Base-by-base conservation (phyloP, 371 early-diverging fungal genomes). In the Mortierella sp. region DNA sequence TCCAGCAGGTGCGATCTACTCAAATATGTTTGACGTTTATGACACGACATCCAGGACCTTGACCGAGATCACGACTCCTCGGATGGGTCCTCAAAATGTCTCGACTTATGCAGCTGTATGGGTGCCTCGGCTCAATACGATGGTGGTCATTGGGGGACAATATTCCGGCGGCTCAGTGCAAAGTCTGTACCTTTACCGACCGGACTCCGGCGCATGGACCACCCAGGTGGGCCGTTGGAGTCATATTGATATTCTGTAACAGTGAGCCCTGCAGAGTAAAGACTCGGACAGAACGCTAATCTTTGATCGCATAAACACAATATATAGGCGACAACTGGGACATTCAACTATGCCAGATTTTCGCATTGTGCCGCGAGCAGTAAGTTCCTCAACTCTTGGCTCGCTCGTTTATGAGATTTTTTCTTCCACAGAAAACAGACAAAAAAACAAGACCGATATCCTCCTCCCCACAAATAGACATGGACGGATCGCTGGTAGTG, bases 311-410 rank as follows among this genome's bases (percentile, higher is more conserved):
- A 44, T 19, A 3, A 19, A 14, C 23, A 31, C 23, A 34, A 63
- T 23, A 17, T 31, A 24, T 53, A 73, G 75, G 48, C 60, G 7
- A 73, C 75, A 4, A 73, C 31, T 19, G 75, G 75, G 2, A 3
- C 68, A 6, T 73, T 68, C 46, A 54, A 42, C 46, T 62, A 63
- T 21, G 48, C 30, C n/a, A 37, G 59, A 14, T n/a, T 2, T 3
- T 58, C 68, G 15, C 49, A 56, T 23, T 73, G 75, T 47, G 68
- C 75, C 17, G 75, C 75, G 8, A 55, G 47, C 43, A 73, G 75
- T 73, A 73, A 64, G 75, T 51, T 8, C 14, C 11, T 34, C 37
- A 14, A 14, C 37, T 11, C 4, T 34, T 23, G 17, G 19, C 31
- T 6, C 41, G 26, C 28, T 8, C 14, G 15, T n/a, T 12, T 41